Percentiles rank a stretch among this genome's conserved stretches.
Conservation (phyloP, 139 green algal species). For the Raphidocelis subcapitata region DNA sequence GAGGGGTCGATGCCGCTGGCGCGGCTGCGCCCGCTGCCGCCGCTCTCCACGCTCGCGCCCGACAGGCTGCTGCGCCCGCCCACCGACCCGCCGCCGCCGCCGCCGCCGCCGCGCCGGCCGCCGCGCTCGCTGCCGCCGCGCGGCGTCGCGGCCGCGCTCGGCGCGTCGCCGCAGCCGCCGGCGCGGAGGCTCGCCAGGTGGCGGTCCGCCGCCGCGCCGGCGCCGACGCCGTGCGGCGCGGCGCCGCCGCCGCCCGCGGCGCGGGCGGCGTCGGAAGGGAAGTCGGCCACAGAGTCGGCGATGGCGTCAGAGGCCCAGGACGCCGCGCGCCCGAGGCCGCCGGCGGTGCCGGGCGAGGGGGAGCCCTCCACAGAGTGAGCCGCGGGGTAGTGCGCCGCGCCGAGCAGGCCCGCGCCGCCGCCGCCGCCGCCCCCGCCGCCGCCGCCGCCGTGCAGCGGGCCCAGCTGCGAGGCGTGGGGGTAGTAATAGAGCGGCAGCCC, state of each 20-base stretch:
- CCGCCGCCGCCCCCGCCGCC: not conserved
- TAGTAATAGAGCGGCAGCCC: not conserved
- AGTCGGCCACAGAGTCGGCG: slow-evolving; percentile 17
- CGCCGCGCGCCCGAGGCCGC: not conserved
- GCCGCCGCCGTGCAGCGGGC: not conserved
- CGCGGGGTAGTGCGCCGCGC: not conserved
- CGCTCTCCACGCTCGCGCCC: not conserved
- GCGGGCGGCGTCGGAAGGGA: not conserved
- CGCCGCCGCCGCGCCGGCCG: slow-evolving; percentile 2
- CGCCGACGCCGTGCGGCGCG: too few relatives aligned
- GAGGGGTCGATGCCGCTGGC: not conserved
- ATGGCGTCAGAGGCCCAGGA: slow-evolving; percentile 27
- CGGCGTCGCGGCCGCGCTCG: not conserved
- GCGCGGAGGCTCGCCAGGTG: too few relatives aligned
- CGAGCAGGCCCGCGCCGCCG: not conserved
- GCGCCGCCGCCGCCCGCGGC: too few relatives aligned
- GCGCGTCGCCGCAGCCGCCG: not conserved
- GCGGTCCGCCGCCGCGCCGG: too few relatives aligned
- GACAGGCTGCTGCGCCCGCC: not conserved
- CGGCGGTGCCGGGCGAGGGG: too few relatives aligned
- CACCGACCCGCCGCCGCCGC: not conserved
- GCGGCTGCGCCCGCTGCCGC: slow-evolving; percentile 13
- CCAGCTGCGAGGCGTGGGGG: not conserved
- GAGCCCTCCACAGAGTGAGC: not conserved
- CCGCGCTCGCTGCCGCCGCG: not conserved